Conservation (phyloP, 805 yeast genomes). For the Metschnikowia henanensis region DNA sequence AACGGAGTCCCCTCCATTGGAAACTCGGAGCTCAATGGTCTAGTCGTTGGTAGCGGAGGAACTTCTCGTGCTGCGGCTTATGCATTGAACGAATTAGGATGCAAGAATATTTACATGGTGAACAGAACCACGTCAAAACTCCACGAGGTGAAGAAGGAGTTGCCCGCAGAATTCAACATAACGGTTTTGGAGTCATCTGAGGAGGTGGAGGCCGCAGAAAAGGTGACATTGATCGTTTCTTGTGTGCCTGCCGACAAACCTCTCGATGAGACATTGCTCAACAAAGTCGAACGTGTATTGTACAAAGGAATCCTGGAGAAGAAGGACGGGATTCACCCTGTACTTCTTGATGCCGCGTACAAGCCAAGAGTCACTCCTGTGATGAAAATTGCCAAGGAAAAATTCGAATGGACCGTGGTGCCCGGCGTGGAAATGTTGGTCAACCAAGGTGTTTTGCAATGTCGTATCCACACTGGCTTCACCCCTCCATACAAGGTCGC, state of each 20-base stretch:
- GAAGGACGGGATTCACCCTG: constrained; percentile 44
- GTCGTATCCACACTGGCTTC: constrained; percentile 70
- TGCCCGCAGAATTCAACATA: constrained; percentile 62
- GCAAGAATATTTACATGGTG: constrained; percentile 69
- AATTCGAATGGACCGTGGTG: constrained; percentile 73
- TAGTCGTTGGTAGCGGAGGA: constrained; percentile 97
- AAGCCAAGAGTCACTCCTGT: constrained; percentile 86
- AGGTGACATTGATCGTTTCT: constrained; percentile 64
- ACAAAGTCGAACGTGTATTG: constrained; percentile 49
- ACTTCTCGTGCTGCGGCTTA: constrained; percentile 93
- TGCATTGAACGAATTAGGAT: constrained; percentile 80
- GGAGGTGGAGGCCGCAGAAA: constrained; percentile 43
- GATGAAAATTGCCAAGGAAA: constrained; percentile 70
- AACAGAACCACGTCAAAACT: constrained; percentile 78
- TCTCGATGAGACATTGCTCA: constrained; percentile 51
- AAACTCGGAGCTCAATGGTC: constrained; percentile 48
- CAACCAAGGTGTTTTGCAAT: constrained; percentile 91
- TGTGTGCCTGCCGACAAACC: constrained; percentile 85
- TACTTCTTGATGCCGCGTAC: constrained; percentile 89
- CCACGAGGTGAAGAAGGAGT: constrained; percentile 52
- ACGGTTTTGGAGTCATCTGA: constrained; percentile 52
- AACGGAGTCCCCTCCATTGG: constrained; percentile 57
- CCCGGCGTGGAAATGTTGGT: constrained; percentile 93
- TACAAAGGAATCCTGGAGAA: constrained; percentile 34
- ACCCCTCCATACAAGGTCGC: constrained; percentile 63